These are phyloP conservation scores for Trichoderma aggressivum DNA, from an alignment of 2,329 filamentous ascomycete species.

Conservation along the genomic window DNA sequence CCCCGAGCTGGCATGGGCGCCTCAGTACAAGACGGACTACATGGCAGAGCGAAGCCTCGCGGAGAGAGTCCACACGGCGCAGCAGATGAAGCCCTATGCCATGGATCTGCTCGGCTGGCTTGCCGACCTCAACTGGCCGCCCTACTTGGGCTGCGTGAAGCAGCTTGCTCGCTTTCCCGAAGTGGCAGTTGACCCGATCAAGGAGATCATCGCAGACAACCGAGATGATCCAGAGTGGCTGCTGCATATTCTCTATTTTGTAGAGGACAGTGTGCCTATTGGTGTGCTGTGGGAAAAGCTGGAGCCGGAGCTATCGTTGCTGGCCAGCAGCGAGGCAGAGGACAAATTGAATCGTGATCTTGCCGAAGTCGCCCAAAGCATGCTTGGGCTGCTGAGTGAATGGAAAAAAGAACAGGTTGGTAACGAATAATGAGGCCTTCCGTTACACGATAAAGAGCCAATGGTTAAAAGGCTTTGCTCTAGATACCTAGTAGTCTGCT, in stretches of 20 bases:
- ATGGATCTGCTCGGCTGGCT: conserved; percentile 7
- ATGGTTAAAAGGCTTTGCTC: background rate
- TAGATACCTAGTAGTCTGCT: background rate
- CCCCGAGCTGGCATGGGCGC: conserved; percentile 6
- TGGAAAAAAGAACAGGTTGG: background rate
- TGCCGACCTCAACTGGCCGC: conserved; percentile 15
- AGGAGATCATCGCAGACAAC: background rate
- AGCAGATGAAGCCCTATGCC: conserved; percentile 9
- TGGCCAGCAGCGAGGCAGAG: background rate
- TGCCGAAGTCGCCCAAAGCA: background rate
- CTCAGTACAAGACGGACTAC: conserved; percentile 10
- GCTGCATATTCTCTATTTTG: conserved; percentile 1
- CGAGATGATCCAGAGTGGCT: conserved; percentile 8
- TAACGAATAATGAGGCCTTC: background rate
- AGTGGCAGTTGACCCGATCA: conserved; percentile 5
- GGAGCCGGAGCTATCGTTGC: background rate
- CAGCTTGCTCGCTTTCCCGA: conserved; percentile 17
- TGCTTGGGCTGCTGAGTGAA: background rate
- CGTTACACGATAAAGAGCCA: background rate
- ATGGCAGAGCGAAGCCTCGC: background rate
- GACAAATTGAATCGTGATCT: background rate
- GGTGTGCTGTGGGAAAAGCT: background rate
- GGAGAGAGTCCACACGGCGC: background rate
- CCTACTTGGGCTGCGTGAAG: background rate
- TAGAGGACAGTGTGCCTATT: conserved; percentile 1